These are phyloP conservation scores for Arachnomyces sp. DNA, from an alignment of 2,329 filamentous ascomycete genomes.

Conservation along the genomic window DNA sequence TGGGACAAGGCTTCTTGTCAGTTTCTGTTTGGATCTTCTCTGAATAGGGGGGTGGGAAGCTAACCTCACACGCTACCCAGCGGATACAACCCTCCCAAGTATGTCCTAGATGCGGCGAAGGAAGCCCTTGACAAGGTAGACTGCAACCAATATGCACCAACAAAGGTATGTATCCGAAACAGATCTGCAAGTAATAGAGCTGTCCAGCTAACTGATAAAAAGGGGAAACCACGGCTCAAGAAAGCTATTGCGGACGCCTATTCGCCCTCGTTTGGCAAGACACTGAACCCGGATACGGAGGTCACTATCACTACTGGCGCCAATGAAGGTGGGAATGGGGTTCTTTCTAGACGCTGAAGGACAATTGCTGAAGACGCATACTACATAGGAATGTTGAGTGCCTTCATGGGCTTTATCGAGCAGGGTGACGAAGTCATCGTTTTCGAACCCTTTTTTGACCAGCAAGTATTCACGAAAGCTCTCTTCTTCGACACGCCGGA, in stretches of 20 bases:
- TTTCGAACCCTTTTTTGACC: constrained; percentile 98
- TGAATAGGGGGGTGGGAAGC: no score
- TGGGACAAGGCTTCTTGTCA: constrained; percentile 56
- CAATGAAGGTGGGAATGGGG: constrained; percentile 35
- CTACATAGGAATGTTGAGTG: constrained; percentile 70
- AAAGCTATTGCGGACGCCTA: constrained; percentile 92
- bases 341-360: not conserved
- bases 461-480: constrained; percentile 51
- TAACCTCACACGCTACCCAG: constrained; percentile 17
- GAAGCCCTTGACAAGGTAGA: constrained; percentile 81
- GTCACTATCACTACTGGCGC: constrained; percentile 78
- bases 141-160: constrained; percentile 97
- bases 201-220: not conserved
- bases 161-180: constrained; percentile 50
- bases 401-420: constrained; percentile 97
- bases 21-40: constrained; percentile 13
- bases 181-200: not conserved
- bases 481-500: not conserved
- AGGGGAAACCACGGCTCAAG: constrained; percentile 78
- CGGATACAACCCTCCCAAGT: constrained; percentile 88
- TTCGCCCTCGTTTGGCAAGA: constrained; percentile 74
- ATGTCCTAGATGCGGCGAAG: constrained; percentile 87
- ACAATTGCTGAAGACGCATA: constrained; percentile 1
- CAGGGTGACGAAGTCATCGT: constrained; percentile 92
- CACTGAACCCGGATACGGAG: constrained; percentile 79